phyloP scores from a whole-genome alignment of 2,329 filamentous ascomycete species.

The Fusarium sp. region DNA sequence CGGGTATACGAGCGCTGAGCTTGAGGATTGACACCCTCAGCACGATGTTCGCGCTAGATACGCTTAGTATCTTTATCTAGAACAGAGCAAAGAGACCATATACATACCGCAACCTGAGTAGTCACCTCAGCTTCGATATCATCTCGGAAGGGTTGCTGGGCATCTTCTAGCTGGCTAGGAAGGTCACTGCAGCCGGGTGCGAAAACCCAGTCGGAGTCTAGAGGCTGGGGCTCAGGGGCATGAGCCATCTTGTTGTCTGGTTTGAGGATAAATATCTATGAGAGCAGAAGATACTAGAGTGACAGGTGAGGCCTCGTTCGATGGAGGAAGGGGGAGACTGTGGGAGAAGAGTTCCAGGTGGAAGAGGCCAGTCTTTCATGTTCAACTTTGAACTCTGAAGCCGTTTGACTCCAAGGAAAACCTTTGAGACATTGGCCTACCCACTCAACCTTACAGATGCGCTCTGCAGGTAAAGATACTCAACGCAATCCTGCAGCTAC shows the following conservation, averaged over 20 bases:
- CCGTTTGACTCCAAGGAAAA: background rate
- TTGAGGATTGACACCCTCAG: background rate
- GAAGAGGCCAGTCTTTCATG: background rate
- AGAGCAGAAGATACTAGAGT: background rate
- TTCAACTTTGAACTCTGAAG: background rate
- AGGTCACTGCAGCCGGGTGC: background rate
- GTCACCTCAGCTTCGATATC: background rate
- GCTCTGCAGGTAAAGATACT: too few relatives aligned
- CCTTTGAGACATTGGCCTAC: too few relatives aligned
- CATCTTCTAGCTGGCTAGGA: background rate
- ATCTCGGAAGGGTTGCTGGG: background rate
- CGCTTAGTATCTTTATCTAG: background rate
- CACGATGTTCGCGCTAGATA: background rate
- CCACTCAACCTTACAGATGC: too few relatives aligned
- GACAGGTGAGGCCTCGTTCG: background rate
- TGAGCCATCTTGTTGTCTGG: background rate
- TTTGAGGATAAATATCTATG: background rate
- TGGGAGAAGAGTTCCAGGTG: too few relatives aligned
- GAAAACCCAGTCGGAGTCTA: conserved; percentile 12
- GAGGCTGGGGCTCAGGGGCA: too few relatives aligned
- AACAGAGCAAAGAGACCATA: background rate
- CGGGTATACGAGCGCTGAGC: background rate
- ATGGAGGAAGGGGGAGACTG: background rate
- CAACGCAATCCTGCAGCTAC: too few relatives aligned
- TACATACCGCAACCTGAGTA: background rate